phyloP scores from a whole-genome alignment of 78 protist genomes.

The Dictyostelium capitatum region DNA sequence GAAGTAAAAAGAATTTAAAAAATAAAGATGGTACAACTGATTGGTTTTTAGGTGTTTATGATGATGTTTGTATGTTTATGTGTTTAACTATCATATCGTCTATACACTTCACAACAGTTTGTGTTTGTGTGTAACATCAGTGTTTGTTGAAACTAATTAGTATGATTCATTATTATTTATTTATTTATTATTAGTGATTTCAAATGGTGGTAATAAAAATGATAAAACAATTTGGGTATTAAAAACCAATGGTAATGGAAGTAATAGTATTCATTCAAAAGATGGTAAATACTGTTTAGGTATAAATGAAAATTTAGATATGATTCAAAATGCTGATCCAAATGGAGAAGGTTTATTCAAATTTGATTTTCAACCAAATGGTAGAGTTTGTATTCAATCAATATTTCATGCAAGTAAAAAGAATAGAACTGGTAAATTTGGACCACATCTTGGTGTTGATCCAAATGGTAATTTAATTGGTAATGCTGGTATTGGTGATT shows the following conservation, averaged over 20 bases:
- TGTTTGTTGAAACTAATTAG: background rate
- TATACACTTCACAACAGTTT: too few species aligned
- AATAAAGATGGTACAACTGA: slow-evolving; percentile 55
- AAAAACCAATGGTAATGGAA: background rate
- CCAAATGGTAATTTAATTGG: slow-evolving; percentile 72
- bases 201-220: slow-evolving; percentile 31
- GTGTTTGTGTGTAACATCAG: too few species aligned
- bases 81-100: too few species aligned
- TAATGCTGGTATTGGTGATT: slow-evolving; percentile 75
- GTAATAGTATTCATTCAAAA: slow-evolving; percentile 7
- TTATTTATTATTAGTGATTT: background rate
- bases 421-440: slow-evolving; percentile 62
- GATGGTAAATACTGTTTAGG: slow-evolving; percentile 22
- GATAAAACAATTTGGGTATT: slow-evolving; percentile 50
- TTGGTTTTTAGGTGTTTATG: slow-evolving; percentile 56
- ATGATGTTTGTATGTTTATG: slow-evolving; percentile 25
- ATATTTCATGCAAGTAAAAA: background rate
- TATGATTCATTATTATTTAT: background rate
- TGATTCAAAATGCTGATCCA: slow-evolving; percentile 20
- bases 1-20: slow-evolving; percentile 43
- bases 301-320: slow-evolving; percentile 20
- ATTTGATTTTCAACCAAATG: slow-evolving; percentile 24
- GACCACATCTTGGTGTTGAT: slow-evolving; percentile 66
- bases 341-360: slow-evolving; percentile 17
- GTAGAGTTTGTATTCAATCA: slow-evolving; percentile 46